Evolutionary conservation across 139 green algal genomes (phyloP), one percentile per base, ranked within the genome.

Genomic region (Diplosphaera chodatii): DNA sequence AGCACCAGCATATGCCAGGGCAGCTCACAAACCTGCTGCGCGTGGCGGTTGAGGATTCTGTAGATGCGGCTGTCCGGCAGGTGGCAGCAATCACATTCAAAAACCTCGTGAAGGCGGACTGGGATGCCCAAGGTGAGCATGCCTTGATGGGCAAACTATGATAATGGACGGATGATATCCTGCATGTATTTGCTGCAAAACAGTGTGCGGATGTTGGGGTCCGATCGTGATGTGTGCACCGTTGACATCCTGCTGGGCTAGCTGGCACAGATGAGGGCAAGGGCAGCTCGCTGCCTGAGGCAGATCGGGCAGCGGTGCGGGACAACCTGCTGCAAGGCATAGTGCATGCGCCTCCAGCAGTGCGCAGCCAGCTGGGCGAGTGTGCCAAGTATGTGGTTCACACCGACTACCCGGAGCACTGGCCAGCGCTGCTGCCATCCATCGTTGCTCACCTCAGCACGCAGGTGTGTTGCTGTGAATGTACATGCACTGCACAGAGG

Each of bases 81-180:
- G 82, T 93, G 33, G 95, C 93, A 4, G 84, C 88, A 32, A 99
- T 99, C 77, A 77, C 84, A 5, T 94, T 99, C 77, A 99, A 99
- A 66, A 96, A 98, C 78, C 55, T 91, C 13, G 82, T 95, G n/a
- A 89, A 86, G 55, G 74, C 81, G 15, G 83, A 79, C 69, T 99
- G 95, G 95, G 84, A 88, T 32, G 30, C 75, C 20, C 66, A 70
- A 68, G 79, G 78, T 76, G 55, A 69, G 48, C 37, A n/a, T n/a
- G n/a, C n/a, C n/a, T n/a, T n/a, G n/a, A n/a, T n/a, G n/a, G n/a
- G n/a, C n/a, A n/a, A n/a, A n/a, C n/a, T n/a, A n/a, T n/a, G n/a
- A n/a, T n/a, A n/a, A n/a, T n/a, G n/a, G n/a, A n/a, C n/a, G n/a
- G n/a, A n/a, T n/a, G n/a, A n/a, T n/a, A n/a, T n/a, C n/a, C n/a